Base-by-base conservation (phyloP, 2,329 filamentous ascomycete genomes). In the Phaeosphaeria sp. region DNA sequence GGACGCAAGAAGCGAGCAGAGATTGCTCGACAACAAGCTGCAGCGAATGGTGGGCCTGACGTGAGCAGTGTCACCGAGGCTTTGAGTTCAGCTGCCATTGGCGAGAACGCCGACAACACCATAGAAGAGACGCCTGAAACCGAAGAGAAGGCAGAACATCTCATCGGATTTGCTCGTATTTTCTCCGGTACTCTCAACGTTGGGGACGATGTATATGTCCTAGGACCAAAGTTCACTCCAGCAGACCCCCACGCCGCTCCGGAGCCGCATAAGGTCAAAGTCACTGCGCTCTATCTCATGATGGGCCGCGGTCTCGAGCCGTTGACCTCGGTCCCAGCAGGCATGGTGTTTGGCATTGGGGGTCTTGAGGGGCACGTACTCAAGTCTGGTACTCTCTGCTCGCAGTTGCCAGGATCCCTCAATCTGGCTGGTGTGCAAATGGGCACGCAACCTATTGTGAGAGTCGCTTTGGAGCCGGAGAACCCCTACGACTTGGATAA, bases 371-470 rank as follows among this genome's bases (percentile, higher is more conserved):
- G 93, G 17, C 90, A 94, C 60, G 90, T 99, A n/a, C 84, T 99
- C 53, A 99, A 99, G 76, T 96, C 93, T 1, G 95, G 93, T 13
- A 99, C 95, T 0, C 82, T 99, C 3, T 97, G 93, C 80, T 96
- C 92, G 63, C 90, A 91, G 63, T 81, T 96, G 0, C 89, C 92
- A 49, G 95, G 95, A 17, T 89, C 91, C 6, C 88, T 96, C 67
- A 99, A 99, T 78, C 81, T 99, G 51, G 95, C 93, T 0, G 94
- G 94, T 62, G 88, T 98, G 8, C 87, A 83, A 53, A 88, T 93
- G 77, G 87, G 87, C 30, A 91, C 90, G 4, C 90, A 94, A 53
- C 95, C 95, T 1, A 99, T 99, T 62, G 95, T 99, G 6, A 90
- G 95, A 50, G 94, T 99, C 20, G 93, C 95, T 0, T 82, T 99